Evolutionary conservation across 495 filamentous ascomycete genomes (phyloP).

Genomic region (Penicillium silybi): DNA sequence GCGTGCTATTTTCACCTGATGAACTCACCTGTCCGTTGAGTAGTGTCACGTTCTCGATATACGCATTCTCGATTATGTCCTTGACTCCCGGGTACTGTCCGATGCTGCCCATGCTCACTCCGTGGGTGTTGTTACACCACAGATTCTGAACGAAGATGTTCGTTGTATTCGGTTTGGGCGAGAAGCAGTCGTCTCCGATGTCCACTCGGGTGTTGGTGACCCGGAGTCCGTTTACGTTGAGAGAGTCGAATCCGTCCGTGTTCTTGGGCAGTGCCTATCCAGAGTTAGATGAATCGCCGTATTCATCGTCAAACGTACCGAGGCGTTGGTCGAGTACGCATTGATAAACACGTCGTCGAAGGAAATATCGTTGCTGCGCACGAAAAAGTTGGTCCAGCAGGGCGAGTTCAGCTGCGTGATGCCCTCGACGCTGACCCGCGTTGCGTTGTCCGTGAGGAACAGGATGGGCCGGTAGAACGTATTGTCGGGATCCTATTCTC

Average conservation of each 20-base stretch:
- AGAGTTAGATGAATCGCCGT: background rate
- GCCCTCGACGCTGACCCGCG: slow-evolving; percentile 49
- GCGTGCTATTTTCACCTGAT: background rate
- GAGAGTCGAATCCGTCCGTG: slow-evolving; percentile 57
- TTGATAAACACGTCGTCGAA: slow-evolving; percentile 52
- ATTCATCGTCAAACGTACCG: slow-evolving; percentile 13
- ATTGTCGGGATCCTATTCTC: slow-evolving; percentile 43
- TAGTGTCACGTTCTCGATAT: slow-evolving; percentile 54
- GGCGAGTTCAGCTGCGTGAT: slow-evolving; percentile 56
- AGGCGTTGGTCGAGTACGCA: slow-evolving; percentile 49
- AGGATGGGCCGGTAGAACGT: slow-evolving; percentile 52
- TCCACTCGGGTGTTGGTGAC: slow-evolving; percentile 50
- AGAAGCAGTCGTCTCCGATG: slow-evolving; percentile 58
- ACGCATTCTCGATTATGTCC: slow-evolving; percentile 51
- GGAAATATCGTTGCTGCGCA: slow-evolving; percentile 48
- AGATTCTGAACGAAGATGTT: slow-evolving; percentile 55
- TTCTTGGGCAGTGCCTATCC: slow-evolving; percentile 47
- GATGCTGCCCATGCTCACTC: slow-evolving; percentile 55
- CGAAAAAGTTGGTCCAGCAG: slow-evolving; percentile 58
- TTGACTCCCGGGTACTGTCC: slow-evolving; percentile 52
- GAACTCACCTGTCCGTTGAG: slow-evolving; percentile 44
- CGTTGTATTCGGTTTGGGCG: slow-evolving; percentile 54
- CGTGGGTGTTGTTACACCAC: slow-evolving; percentile 57
- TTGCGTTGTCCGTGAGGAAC: slow-evolving; percentile 55
- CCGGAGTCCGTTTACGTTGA: slow-evolving; percentile 44